Percentiles rank a stretch among this genome's conserved stretches.
Evolutionary conservation across 768 basidiomycete species (phyloP).

Genomic region (Podaxis mareebaensis): DNA sequence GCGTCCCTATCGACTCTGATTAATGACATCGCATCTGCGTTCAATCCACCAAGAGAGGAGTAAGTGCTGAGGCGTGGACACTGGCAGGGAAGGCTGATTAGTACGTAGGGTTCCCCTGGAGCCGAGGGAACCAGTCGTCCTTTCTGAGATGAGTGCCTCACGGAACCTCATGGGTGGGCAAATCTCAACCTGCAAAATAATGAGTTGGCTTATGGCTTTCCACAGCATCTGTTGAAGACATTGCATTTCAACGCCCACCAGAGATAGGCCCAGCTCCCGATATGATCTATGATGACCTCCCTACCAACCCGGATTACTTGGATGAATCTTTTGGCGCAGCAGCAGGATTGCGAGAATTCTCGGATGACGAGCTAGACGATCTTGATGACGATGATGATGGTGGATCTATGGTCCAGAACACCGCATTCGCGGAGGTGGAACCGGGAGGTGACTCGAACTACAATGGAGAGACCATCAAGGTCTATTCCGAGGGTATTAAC

Average conservation of each 20-base stretch:
- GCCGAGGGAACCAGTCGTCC: constrained; percentile 29
- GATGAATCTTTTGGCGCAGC: constrained; percentile 80
- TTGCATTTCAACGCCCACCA: constrained; percentile 75
- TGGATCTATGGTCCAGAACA: constrained; percentile 22
- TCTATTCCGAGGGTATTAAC: constrained; percentile 63
- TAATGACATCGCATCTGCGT: constrained; percentile 47
- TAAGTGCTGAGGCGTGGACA: constrained; percentile 16
- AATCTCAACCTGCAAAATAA: background rate
- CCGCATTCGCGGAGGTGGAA: constrained; percentile 27
- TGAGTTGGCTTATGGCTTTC: constrained; percentile 2
- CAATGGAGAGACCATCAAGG: constrained; percentile 84
- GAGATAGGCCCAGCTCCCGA: constrained; percentile 81
- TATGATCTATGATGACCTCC: constrained; percentile 90
- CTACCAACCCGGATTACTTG: constrained; percentile 85
- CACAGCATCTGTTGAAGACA: constrained; percentile 75
- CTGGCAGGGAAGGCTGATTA: constrained; percentile 3
- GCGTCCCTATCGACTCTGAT: constrained; percentile 57
- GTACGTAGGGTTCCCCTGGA: constrained; percentile 27
- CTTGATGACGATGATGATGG: constrained; percentile 46
- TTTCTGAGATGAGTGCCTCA: constrained; percentile 19
- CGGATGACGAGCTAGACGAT: constrained; percentile 73
- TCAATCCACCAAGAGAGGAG: constrained; percentile 36
- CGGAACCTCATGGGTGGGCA: constrained; percentile 39
- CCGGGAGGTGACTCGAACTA: constrained; percentile 56
- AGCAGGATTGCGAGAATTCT: constrained; percentile 70